Conservation (phyloP, 208 protist genomes). For the Crithidia acanthocephali region DNA sequence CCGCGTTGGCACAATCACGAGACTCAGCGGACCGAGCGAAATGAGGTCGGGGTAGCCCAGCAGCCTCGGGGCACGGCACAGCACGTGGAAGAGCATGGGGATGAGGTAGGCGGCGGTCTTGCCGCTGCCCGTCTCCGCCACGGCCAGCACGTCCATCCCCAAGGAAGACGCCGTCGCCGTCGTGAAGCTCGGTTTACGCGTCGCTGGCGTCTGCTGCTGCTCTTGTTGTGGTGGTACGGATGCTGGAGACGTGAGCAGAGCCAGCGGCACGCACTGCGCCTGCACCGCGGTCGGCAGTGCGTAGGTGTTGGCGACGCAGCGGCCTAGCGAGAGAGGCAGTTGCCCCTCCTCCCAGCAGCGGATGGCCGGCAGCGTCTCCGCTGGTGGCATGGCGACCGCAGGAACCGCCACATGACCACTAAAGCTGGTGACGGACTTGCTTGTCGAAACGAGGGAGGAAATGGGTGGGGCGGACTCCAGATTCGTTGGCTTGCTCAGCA, state of each 20-base stretch:
- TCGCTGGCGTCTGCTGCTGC: neutral
- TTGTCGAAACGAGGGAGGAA: too few relatives aligned
- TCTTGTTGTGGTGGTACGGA: neutral
- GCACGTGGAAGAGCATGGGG: slow-evolving; percentile 81
- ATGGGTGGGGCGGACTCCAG: too few relatives aligned
- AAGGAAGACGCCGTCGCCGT: slow-evolving; percentile 1
- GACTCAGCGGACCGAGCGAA: slow-evolving; percentile 75
- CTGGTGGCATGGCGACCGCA: neutral
- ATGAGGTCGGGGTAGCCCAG: slow-evolving; percentile 62
- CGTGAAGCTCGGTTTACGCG: neutral
- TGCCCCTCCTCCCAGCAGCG: slow-evolving; percentile 86
- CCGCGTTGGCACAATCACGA: slow-evolving; percentile 93
- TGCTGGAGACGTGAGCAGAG: slow-evolving; percentile 18
- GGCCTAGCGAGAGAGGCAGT: slow-evolving; percentile 66
- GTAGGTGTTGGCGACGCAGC: slow-evolving; percentile 48
- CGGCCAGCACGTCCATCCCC: slow-evolving; percentile 82
- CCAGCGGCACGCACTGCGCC: slow-evolving; percentile 76
- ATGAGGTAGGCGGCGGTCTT: slow-evolving; percentile 95
- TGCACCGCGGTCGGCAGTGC: slow-evolving; percentile 79
- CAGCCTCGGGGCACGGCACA: slow-evolving; percentile 50
- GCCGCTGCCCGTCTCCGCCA: slow-evolving; percentile 94
- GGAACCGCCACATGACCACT: too few relatives aligned
- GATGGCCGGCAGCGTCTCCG: slow-evolving; percentile 42
- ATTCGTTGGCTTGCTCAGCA: too few relatives aligned
- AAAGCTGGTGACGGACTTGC: too few relatives aligned